Evolutionary conservation across 768 basidiomycete genomes (phyloP).

Genomic region (Leccinum boreale): DNA sequence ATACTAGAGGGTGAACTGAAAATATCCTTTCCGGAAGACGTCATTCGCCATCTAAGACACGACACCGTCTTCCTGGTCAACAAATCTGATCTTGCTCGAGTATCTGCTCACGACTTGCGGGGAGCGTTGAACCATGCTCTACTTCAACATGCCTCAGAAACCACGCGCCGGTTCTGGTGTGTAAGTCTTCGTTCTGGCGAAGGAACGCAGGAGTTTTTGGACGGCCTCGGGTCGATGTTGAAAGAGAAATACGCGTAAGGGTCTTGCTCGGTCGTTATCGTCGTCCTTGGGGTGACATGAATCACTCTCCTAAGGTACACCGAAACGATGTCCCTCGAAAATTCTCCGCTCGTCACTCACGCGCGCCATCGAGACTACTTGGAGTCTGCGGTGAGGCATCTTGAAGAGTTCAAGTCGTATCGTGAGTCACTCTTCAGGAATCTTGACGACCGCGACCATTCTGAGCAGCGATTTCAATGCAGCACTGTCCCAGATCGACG

Average conservation of each 20-base stretch:
- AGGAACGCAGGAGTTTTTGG: constrained; percentile 58
- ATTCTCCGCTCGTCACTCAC: constrained; percentile 67
- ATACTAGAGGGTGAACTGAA: constrained; percentile 2
- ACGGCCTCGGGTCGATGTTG: constrained; percentile 51
- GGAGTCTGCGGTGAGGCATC: constrained; percentile 49
- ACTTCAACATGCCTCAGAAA: background rate
- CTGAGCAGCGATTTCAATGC: constrained; percentile 6
- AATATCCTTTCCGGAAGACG: constrained; percentile 41
- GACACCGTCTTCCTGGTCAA: constrained; percentile 74
- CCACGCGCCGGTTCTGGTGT: constrained; percentile 43
- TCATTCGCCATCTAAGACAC: constrained; percentile 48
- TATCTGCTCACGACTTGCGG: constrained; percentile 5
- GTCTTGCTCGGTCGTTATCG: background rate
- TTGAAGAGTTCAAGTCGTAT: constrained; percentile 30
- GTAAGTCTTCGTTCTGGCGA: constrained; percentile 59
- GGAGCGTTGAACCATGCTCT: constrained; percentile 20
- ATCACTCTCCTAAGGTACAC: constrained; percentile 12
- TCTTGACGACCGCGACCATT: background rate
- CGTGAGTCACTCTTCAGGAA: constrained; percentile 17
- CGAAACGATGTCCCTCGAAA: constrained; percentile 18
- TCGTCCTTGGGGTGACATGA: background rate
- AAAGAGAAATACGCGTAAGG: constrained; percentile 26
- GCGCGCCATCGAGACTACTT: constrained; percentile 78
- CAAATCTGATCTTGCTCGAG: constrained; percentile 60
- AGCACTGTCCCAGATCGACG: constrained; percentile 70